Conservation (phyloP, 2,329 filamentous ascomycete genomes). For the Fusarium sp. region DNA sequence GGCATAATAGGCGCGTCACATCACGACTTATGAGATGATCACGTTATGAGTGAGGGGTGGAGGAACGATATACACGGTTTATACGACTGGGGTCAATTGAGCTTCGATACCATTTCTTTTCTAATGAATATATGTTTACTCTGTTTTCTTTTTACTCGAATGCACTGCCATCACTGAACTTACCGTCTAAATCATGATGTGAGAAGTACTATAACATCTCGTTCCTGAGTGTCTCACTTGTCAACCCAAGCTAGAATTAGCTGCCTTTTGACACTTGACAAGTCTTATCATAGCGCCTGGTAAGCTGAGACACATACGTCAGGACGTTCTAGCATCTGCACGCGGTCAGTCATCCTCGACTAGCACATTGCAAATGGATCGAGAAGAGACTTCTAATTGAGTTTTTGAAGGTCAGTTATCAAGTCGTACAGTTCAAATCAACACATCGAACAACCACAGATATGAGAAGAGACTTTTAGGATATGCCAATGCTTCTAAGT, state of each 20-base stretch:
- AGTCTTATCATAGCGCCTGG: background rate
- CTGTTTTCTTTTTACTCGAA: background rate
- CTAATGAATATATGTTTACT: background rate
- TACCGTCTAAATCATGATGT: background rate
- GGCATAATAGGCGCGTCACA: background rate
- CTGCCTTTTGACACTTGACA: background rate
- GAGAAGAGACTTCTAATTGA: too few relatives aligned
- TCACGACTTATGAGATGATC: constrained; percentile 29
- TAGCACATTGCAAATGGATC: too few relatives aligned
- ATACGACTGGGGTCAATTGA: background rate
- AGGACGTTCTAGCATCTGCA: too few relatives aligned
- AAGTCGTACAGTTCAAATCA: too few relatives aligned
- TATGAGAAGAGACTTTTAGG: too few relatives aligned
- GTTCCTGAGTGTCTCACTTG: background rate
- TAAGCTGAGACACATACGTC: background rate
- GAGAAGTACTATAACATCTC: background rate
- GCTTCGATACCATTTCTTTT: background rate
- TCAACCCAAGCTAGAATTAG: background rate
- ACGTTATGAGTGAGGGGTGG: constrained; percentile 1
- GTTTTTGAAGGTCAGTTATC: too few relatives aligned
- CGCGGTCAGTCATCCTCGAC: too few relatives aligned
- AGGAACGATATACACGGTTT: background rate
- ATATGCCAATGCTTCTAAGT: background rate
- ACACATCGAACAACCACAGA: too few relatives aligned
- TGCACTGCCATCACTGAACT: background rate